These are phyloP conservation scores for Immersiporthe knoxdaviesiana DNA, from an alignment of 2,329 filamentous ascomycete genomes.

Conservation along the genomic window DNA sequence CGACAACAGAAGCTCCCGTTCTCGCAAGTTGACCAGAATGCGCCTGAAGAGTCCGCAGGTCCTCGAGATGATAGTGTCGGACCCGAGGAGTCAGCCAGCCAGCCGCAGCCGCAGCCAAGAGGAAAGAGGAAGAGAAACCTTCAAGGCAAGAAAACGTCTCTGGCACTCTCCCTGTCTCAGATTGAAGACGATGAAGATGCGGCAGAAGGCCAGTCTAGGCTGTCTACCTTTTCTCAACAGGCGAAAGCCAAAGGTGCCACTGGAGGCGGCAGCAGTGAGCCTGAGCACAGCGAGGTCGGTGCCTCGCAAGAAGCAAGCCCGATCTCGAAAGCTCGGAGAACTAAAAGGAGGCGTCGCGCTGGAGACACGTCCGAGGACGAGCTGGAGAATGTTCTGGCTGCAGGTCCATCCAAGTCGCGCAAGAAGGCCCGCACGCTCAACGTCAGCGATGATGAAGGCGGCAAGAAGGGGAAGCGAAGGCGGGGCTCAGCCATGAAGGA, in stretches of 20 bases:
- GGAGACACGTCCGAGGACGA: constrained; percentile 23
- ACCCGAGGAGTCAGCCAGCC: constrained; percentile 12
- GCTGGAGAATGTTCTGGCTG: constrained; percentile 21
- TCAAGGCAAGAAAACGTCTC: constrained; percentile 14
- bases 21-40: background rate
- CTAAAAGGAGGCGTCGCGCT: constrained; percentile 8
- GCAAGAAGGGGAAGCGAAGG: background rate
- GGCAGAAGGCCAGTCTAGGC: constrained; percentile 13
- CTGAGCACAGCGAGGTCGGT: background rate
- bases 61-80: background rate
- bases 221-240: constrained; percentile 19
- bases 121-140: constrained; percentile 22
- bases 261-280: constrained; percentile 13
- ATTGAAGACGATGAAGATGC: constrained; percentile 21
- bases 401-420: constrained; percentile 16
- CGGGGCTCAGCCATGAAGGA: background rate
- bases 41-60: background rate
- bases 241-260: constrained; percentile 15
- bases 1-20: background rate
- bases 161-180: constrained; percentile 25
- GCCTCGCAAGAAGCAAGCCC: constrained; percentile 8
- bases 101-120: constrained; percentile 8
- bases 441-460: background rate
- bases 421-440: constrained; percentile 9
- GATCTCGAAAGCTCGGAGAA: background rate